Evolutionary conservation across 2,329 filamentous ascomycete genomes (phyloP), one percentile per base, ranked within the genome.

Genomic region (Periconia digitata): DNA sequence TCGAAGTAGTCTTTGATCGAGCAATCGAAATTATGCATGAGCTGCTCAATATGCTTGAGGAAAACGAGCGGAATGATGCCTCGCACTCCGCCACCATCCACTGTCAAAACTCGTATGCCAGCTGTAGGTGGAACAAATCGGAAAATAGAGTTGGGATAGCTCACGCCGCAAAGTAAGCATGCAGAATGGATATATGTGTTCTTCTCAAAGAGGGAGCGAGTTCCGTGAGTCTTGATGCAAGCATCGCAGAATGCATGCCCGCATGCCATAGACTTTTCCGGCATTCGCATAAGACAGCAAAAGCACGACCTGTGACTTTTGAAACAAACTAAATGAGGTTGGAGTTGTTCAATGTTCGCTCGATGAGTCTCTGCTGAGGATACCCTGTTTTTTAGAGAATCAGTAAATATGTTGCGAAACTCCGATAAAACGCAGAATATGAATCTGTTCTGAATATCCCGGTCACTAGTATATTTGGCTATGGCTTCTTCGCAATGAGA

Each of bases 31-130:
- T 47, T 42, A 2, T 22, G 13, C 8, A 53, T 43, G 22, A 29
- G n/a, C 6, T 22, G 20, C 6, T 57, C 36, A 39, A 57, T 32
- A 43, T 57, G 36, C n/a, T 51, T 6, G 29, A 57, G 43, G 43
- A 55, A 57, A 8, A 37, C 47, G 2, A 58, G 36, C n/a, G 47
- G 53, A 18, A 58, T 45, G 3, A 56, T 46, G 12, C 55, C 53
- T 43, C 47, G 29, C 15, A 58, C 38, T n/a, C 55, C 49, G 6
- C 55, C 49, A 10, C 55, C 41, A 43, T 58, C 49, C 15, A 58
- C 13, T 36, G 46, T 50, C 1, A 58, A 47, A 15, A 49, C 35
- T 23, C 48, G 44, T n/a, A 58, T 58, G 7, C 55, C 50, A 13
- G 47, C 50, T 12, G 45, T 58, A 8, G 49, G 51, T 23, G 47